Evolutionary conservation across 2,329 filamentous ascomycete species (phyloP).

Genomic region (Botrytis galanthina): DNA sequence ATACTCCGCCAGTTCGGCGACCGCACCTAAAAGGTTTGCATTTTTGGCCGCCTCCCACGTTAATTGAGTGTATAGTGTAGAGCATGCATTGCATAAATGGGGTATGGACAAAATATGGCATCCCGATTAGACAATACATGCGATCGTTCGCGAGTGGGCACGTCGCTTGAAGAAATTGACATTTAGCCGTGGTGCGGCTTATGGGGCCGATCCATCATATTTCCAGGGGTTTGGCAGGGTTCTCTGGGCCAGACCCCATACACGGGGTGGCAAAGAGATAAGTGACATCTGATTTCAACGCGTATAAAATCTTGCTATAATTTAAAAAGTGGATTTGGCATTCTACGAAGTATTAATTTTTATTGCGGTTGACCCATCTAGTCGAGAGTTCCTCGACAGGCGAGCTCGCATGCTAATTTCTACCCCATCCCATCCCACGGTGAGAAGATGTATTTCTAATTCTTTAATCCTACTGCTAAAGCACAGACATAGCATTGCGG

Average conservation of each 20-base stretch:
- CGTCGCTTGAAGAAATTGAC: neutral
- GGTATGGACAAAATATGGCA: constrained; percentile 1
- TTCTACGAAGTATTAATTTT: neutral
- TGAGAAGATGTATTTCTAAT: neutral
- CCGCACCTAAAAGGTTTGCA: neutral
- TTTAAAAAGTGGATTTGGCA: constrained; percentile 1
- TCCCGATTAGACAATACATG: neutral
- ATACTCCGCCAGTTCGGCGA: neutral
- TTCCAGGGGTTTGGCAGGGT: constrained; percentile 5
- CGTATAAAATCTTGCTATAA: neutral
- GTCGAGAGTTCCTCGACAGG: neutral
- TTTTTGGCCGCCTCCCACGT: neutral
- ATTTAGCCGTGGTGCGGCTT: constrained; percentile 3
- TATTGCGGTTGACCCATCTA: neutral
- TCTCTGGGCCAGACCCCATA: neutral
- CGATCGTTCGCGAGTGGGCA: constrained; percentile 1
- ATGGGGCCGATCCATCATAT: constrained; percentile 2
- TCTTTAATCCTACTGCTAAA: neutral
- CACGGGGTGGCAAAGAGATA: neutral
- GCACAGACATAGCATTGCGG: neutral
- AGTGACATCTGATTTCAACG: constrained; percentile 8
- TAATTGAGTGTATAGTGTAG: neutral
- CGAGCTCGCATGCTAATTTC: neutral
- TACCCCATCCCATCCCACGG: neutral
- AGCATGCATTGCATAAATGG: constrained; percentile 8